Conservation (phyloP, 148 eudicot genomes). For the Cornus kousa region DNA sequence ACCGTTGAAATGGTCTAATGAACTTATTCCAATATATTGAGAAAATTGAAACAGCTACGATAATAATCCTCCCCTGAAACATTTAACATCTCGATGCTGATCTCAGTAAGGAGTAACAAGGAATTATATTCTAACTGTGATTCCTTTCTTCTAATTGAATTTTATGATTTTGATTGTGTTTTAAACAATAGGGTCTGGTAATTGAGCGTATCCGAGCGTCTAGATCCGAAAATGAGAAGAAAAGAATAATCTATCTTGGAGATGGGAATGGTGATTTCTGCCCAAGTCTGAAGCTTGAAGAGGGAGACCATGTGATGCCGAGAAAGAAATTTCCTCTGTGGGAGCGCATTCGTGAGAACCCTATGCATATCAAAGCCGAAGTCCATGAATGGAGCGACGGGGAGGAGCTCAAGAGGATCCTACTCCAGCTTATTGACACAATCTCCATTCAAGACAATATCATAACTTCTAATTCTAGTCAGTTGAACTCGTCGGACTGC, state of each 20-base stretch:
- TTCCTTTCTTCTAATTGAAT: neutral
- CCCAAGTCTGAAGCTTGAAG: conserved; percentile 63
- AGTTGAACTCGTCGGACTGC: neutral
- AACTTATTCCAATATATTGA: no score
- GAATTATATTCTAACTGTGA: neutral
- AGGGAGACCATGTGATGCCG: conserved; percentile 73
- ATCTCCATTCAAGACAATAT: conserved; percentile 9
- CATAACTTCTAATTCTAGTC: neutral
- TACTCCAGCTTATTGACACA: conserved; percentile 43
- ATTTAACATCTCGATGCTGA: no score
- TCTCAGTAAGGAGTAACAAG: no score
- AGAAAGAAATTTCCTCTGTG: conserved; percentile 59
- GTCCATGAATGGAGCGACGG: conserved; percentile 69
- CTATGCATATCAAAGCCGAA: conserved; percentile 46
- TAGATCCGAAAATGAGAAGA: conserved; percentile 22
- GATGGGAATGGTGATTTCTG: conserved; percentile 88
- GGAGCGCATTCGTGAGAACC: conserved; percentile 38
- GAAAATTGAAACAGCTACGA: neutral
- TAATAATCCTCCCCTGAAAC: neutral
- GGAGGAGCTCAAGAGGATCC: conserved; percentile 58
- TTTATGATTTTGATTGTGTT: neutral
- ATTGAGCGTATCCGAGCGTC: conserved; percentile 46
- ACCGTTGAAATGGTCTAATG: neutral
- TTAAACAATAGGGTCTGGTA: conserved; percentile 55
- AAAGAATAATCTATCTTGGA: conserved; percentile 65